These are phyloP conservation scores for Raffaelea ambrosiae DNA, from an alignment of 2,329 filamentous ascomycete genomes.

Conservation along the genomic window DNA sequence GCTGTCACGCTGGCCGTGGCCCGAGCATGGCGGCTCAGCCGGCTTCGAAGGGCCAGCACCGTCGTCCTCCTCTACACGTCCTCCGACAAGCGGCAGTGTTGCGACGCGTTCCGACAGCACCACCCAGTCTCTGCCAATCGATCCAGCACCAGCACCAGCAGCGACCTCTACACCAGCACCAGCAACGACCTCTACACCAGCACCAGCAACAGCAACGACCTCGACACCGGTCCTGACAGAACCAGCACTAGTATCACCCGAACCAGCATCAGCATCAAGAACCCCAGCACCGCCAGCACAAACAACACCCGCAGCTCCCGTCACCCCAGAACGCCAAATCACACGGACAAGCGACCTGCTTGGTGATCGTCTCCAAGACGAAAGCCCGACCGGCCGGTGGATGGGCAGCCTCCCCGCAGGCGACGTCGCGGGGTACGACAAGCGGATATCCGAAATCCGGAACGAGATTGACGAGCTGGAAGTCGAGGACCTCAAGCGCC, in stretches of 20 bases:
- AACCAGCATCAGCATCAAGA: too few species aligned
- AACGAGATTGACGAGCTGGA: constrained; percentile 61
- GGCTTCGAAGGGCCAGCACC: constrained; percentile 43
- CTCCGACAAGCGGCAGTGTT: too few species aligned
- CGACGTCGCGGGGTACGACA: constrained; percentile 61
- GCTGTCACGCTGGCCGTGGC: constrained; percentile 53
- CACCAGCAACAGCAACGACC: neutral
- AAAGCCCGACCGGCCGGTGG: constrained; percentile 34
- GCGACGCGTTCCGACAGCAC: too few species aligned
- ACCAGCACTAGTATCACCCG: too few species aligned
- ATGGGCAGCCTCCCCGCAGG: constrained; percentile 62
- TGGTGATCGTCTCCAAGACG: neutral
- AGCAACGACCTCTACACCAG: neutral
- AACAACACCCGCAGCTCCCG: constrained; percentile 2
- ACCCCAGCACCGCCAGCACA: neutral
- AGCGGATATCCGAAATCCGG: constrained; percentile 64
- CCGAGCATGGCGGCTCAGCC: constrained; percentile 32
- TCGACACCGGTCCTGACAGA: too few species aligned
- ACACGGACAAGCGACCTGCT: neutral
- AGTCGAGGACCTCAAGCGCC: constrained; percentile 81
- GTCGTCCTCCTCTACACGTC: too few species aligned
- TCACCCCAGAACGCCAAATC: constrained; percentile 9
- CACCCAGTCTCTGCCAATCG: too few species aligned
- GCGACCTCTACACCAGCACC: too few species aligned
- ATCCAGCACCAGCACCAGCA: too few species aligned